Base-by-base conservation (phyloP, 2,329 filamentous ascomycete genomes). In the Westerdykella aurantiaca region DNA sequence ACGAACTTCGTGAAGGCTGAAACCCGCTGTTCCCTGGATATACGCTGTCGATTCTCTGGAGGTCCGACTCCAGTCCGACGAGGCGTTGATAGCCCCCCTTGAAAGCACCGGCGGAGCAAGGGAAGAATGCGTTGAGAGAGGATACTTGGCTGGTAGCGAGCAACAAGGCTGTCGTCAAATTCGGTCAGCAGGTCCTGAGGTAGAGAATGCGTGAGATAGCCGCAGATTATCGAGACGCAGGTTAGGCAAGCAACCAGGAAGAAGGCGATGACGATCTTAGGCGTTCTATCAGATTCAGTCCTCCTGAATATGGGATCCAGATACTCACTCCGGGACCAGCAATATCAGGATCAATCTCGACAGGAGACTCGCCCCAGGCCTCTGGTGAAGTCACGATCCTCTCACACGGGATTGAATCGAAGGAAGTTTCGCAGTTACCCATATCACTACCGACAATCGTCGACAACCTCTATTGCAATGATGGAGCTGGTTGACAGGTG, bases 1-100 rank as follows among this genome's bases (percentile, higher is more conserved):
- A 61, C 47, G 31, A 62, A 61, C 11, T 47, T 49, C 7, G 45
- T 48, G 22, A 56, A n/a, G 9, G 49, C 51, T n/a, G 44, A 41
- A 23, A 51, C 42, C 12, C 51, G 47, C 22, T 52, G 39, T 25
- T 33, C n/a, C n/a, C 31, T 33, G n/a, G n/a, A n/a, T n/a, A n/a
- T n/a, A n/a, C n/a, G n/a, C n/a, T n/a, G n/a, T n/a, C n/a, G n/a
- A n/a, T n/a, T n/a, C n/a, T n/a, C n/a, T n/a, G n/a, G n/a, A n/a
- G n/a, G n/a, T n/a, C n/a, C n/a, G n/a, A n/a, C n/a, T n/a, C n/a
- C n/a, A n/a, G n/a, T n/a, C n/a, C n/a, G n/a, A n/a, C 29, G 29
- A 9, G 29, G 29, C 29, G 29, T 31, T 31, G 29, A n/a, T 9
- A n/a, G 34, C 16, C 9, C 12, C 14, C 34, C 9, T 37, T 14